These are phyloP conservation scores for Strigomonas culicis DNA, from an alignment of 208 protist genomes.

Conservation along the genomic window DNA sequence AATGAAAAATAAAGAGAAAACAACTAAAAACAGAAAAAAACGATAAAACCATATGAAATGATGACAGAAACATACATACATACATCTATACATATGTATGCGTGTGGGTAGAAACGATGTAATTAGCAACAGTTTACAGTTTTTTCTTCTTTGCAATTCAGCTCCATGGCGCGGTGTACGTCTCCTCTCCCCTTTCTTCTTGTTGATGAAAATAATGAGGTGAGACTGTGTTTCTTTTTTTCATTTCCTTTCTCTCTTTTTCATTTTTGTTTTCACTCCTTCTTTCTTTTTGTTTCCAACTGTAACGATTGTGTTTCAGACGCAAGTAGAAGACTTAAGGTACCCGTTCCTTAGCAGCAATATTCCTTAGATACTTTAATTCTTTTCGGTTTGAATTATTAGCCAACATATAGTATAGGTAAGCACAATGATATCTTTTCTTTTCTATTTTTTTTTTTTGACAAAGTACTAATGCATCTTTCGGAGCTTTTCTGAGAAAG, in stretches of 20 bases:
- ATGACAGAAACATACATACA: no score
- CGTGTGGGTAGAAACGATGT: no score
- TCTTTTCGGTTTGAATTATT: no score
- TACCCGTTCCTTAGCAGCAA: no score
- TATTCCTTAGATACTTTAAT: no score
- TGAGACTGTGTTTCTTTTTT: background rate
- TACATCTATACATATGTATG: no score
- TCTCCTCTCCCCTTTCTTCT: constrained; percentile 1
- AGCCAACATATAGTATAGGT: no score
- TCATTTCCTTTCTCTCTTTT: background rate
- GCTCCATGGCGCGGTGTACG: no score
- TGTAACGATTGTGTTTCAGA: background rate
- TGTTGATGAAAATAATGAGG: background rate
- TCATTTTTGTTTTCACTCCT: background rate
- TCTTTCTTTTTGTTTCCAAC: background rate
- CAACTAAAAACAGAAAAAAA: constrained; percentile 9
- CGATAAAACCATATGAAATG: background rate
- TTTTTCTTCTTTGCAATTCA: no score
- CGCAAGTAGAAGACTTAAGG: no score
- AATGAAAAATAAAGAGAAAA: constrained; percentile 13
- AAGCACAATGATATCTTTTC: background rate
- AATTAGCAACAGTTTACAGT: no score
- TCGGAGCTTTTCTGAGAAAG: no score
- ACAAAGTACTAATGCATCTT: background rate
- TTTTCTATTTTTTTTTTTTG: constrained; percentile 1